Percentiles rank a stretch among this genome's conserved stretches.
These are phyloP conservation scores for Capsicum baccatum DNA, from an alignment of 257 asterid species.

Conservation along the genomic window DNA sequence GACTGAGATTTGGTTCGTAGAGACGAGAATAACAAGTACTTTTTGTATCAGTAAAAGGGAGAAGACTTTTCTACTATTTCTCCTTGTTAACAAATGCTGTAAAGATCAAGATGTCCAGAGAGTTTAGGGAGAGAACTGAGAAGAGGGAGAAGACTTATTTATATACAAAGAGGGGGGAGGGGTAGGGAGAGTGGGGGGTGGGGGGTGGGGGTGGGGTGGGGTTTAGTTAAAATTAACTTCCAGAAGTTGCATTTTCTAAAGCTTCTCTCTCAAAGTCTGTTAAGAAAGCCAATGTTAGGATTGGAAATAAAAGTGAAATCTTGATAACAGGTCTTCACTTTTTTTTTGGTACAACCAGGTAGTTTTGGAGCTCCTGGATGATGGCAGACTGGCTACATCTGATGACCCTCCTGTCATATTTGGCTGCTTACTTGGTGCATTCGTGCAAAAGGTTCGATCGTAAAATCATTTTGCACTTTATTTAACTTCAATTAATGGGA, in stretches of 20 bases:
- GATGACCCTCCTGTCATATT: conserved; percentile 80
- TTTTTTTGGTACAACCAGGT: conserved; percentile 50
- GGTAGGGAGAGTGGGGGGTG: too few relatives aligned
- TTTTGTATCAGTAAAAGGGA: too few relatives aligned
- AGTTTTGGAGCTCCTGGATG: conserved; percentile 80
- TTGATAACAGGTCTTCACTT: background rate
- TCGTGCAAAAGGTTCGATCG: conserved; percentile 70
- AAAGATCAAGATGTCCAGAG: background rate
- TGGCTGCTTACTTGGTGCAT: conserved; percentile 73
- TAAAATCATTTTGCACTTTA: conserved; percentile 19
- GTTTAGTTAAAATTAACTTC: too few relatives aligned
- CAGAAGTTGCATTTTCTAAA: too few relatives aligned
- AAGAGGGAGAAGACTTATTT: too few relatives aligned
- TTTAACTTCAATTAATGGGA: background rate
- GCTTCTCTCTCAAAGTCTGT: background rate
- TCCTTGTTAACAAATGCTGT: too few relatives aligned
- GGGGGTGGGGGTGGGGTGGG: too few relatives aligned
- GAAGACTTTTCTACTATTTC: too few relatives aligned
- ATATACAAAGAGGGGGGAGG: too few relatives aligned
- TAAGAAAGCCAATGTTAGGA: conserved; percentile 1
- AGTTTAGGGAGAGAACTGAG: background rate
- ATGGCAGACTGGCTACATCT: conserved; percentile 77
- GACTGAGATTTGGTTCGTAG: too few relatives aligned
- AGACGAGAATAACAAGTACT: too few relatives aligned
- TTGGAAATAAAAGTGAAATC: background rate